Base-by-base conservation (phyloP, 768 basidiomycete species). In the Austroboletus festivus region DNA sequence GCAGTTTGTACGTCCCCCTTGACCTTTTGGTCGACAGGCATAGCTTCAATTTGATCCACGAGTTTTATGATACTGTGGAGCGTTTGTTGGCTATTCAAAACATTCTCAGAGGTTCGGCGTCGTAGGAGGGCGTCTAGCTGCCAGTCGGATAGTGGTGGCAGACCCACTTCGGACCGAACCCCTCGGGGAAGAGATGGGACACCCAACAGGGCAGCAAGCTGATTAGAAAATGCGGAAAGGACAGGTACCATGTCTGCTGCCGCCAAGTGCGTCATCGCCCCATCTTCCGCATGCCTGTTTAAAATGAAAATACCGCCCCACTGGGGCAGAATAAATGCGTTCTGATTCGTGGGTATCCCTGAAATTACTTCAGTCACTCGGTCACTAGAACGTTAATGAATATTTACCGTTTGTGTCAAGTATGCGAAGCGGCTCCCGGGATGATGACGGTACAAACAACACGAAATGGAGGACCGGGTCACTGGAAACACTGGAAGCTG, bases 381-480 rank as follows among this genome's bases (percentile, higher is more conserved):
- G 35, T 48, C 54, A 52, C 42, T 30, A 19, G 21, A 24, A 28
- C 43, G 28, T 38, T 37, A 46, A 50, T 42, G 37, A 53, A 35
- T 11, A 35, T 65, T 52, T 56, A 79, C 86, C 78, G 53, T 79
- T 65, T 19, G 71, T 50, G 48, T 82, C 72, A 9, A 86, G 69
- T 20, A 96, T 83, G 26, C 71, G 68, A 50, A 98, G 69, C 3
- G 95, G 93, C 22, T 81, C 72, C 46, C 79, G 82, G n/a, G 65
- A 57, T 4, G 74, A 60, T 0, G 86, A 85, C 2, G 96, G 96
- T 2, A 96, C 73, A 62, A 93, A 99, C 2, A 95, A 66, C 35
- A 98, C 71, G 59, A 99, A 94, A 67, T 97, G 90, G 1, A 99
- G 71, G 1, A 97, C 93, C 4, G 93, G 94, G 53, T 98, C 93